These are phyloP conservation scores for Draba incana DNA, from an alignment of 345 rosid species.

Conservation along the genomic window DNA sequence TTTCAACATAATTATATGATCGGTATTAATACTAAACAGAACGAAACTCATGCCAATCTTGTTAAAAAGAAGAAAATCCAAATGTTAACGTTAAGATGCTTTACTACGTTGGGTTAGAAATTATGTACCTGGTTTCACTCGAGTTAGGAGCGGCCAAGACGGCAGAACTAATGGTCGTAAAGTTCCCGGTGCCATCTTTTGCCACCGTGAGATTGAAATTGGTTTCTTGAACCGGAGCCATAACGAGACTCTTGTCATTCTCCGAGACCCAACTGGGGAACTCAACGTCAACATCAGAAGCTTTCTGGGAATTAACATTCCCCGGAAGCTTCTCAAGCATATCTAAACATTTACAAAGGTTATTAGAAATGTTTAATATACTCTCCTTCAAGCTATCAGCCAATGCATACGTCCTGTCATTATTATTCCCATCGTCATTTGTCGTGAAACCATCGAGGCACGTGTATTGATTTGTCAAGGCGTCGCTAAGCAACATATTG, in stretches of 20 bases:
- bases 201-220: constrained; percentile 63
- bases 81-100: too few relatives aligned
- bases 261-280: constrained; percentile 65
- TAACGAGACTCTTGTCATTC: constrained; percentile 53
- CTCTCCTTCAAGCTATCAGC: constrained; percentile 49
- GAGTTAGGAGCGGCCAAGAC: constrained; percentile 64
- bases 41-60: too few relatives aligned
- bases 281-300: constrained; percentile 49
- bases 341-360: constrained; percentile 63
- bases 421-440: constrained; percentile 33
- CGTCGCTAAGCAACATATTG: constrained; percentile 66
- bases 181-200: constrained; percentile 73
- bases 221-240: constrained; percentile 42
- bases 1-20: too few relatives aligned
- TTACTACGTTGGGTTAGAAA: too few relatives aligned
- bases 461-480: constrained; percentile 90
- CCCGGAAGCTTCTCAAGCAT: constrained; percentile 67
- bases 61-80: too few relatives aligned
- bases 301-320: constrained; percentile 32
- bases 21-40: too few relatives aligned
- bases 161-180: constrained; percentile 59
- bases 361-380: constrained; percentile 60
- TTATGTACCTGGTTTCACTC: too few relatives aligned
- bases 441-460: constrained; percentile 76
- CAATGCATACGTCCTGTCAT: constrained; percentile 18